Evolutionary conservation across 1,139 yeast species (phyloP), one percentile per base, ranked within the genome.

Genomic region (Suhomyces wounanorum): DNA sequence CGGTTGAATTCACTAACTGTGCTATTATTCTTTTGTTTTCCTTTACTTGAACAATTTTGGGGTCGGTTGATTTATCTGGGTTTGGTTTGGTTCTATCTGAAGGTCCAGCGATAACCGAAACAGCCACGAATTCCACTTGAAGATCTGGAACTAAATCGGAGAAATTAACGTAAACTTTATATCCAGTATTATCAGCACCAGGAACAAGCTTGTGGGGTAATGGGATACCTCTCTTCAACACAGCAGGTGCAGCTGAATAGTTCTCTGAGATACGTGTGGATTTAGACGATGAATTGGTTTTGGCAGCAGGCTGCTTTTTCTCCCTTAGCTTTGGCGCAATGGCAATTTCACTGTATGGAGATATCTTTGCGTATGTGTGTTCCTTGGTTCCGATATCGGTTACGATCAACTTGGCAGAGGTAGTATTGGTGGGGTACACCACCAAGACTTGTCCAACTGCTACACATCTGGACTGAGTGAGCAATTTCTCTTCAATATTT

Each of bases 401-500:
- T 6, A 89, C 88, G 33, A 76, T 73, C 53, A 90, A 79, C 43
- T 77, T 77, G 8, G 96, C 94, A 2, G 81, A 72, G 0, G 87
- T 75, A 0, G 88, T 81, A 28, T 81, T 75, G 13, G 88, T 82
- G 0, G 96, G 88, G 61, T 83, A 89, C 1, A 92, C 87, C 11
- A 88, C 81, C 51, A 92, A 70, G 1, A 77, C 70, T 56, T 86
- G 94, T 45, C 77, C 73, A 25, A 77, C 55, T 0, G 84, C 74
- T 1, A 91, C 88, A 47, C 95, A 88, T 52, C 98, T 75, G 1
- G 95, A 84, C 65, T 92, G 98, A 49, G 85, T 82, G 41, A 92
- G 72, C 59, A 92, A 77, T 58, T 83, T 83, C 45, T 83, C 83
- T 62, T 94, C 98, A 40, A 94, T 78, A 46, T 78, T 81, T 45